Percentiles rank a stretch among this genome's conserved stretches.
Evolutionary conservation across 768 basidiomycete species (phyloP).

Genomic region (Leccinum fibrillosum): DNA sequence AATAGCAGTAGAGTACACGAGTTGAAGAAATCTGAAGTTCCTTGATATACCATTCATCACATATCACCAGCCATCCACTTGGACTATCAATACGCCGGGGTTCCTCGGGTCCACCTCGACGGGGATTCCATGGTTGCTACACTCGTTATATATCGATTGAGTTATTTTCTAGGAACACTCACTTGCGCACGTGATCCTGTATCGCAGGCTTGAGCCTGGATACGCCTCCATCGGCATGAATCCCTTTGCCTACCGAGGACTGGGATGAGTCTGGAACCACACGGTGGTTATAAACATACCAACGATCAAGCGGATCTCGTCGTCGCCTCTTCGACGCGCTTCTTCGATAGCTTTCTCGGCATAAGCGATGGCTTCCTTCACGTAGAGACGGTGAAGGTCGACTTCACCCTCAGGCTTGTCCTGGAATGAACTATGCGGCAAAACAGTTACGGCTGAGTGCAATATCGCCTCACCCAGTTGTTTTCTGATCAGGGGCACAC

Average conservation of each 20-base stretch:
- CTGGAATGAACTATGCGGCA: constrained; percentile 27
- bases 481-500: constrained; percentile 49
- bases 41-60: not conserved
- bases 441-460: not conserved
- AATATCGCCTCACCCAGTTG: constrained; percentile 49
- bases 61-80: constrained; percentile 15
- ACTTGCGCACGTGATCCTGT: constrained; percentile 78
- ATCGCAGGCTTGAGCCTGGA: constrained; percentile 91
- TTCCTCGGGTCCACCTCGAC: constrained; percentile 80
- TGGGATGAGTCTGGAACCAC: not conserved
- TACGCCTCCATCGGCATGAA: constrained; percentile 73
- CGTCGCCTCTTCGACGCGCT: constrained; percentile 58
- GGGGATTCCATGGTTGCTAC: constrained; percentile 50
- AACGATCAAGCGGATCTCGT: constrained; percentile 76
- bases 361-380: constrained; percentile 81
- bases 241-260: constrained; percentile 63
- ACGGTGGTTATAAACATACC: constrained; percentile 45
- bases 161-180: constrained; percentile 14
- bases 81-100: constrained; percentile 78
- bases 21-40: not conserved
- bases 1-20: not conserved
- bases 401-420: constrained; percentile 67
- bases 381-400: constrained; percentile 90
- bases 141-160: not conserved
- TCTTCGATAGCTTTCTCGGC: constrained; percentile 67